Base-by-base conservation (phyloP, 2,329 filamentous ascomycete genomes). In the Cladosporium cucumerinum region DNA sequence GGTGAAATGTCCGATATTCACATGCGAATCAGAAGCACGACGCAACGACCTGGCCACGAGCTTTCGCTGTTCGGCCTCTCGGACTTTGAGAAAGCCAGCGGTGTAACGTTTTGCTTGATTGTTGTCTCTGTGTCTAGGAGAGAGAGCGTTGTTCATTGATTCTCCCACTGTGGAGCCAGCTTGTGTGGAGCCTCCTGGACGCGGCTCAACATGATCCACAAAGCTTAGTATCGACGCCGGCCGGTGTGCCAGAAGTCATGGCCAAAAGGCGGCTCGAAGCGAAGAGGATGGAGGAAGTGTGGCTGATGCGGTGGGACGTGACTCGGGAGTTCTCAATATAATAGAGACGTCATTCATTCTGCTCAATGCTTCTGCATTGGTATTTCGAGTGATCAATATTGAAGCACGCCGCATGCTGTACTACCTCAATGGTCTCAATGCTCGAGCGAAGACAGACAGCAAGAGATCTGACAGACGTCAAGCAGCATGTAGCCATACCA, bases 281-380 rank as follows among this genome's bases (percentile, higher is more conserved):
- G 48, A 34, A 46, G 32, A 16, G 57, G 39, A 48, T 48, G 12
- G 23, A 16, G 25, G 28, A 32, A 30, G 16, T 61, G 60, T 62
- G 60, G 60, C 60, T 62, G 49, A 55, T n/a, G 34, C 60, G 59
- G 59, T 48, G 52, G n/a, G 26, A 61, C 21, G 59, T 21, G 48
- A 51, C 43, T 39, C 60, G 60, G 43, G 21, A 55, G 49, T 25
- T 28, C 32, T 28, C 34, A 55, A 62, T 62, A 25, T 55, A 55
- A 54, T 62, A 28, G 60, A 62, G 60, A 62, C 60, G 60, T 62
- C 60, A 62, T 62, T 18, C 60, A 62, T 62, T 55, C 23, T 62
- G 34, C 36, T 10, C 28, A 21, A 21, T 21, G 39, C n/a, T 10
- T 46, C 8, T 46, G 39, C 39, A 23, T 46, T 46, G 39, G n/a